Evolutionary conservation across 805 yeast species (phyloP).

Genomic region (Phaffomyces antillensis): DNA sequence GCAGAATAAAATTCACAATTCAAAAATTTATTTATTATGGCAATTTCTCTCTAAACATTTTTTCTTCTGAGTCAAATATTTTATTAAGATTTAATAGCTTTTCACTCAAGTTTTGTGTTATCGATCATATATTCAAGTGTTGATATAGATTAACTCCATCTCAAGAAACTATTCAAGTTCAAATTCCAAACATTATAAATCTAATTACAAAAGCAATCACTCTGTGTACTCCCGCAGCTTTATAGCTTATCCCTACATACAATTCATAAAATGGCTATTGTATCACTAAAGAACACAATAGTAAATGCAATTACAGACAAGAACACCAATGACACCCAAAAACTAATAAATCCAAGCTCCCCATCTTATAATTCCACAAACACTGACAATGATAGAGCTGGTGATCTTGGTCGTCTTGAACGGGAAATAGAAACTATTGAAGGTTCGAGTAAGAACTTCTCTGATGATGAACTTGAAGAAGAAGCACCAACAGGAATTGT

Average conservation of each 20-base stretch:
- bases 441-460: slow-evolving; percentile 1
- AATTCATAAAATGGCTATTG: slow-evolving; percentile 16
- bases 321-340: slow-evolving; percentile 3
- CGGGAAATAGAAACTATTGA: slow-evolving; percentile 3
- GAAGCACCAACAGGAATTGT: slow-evolving; percentile 7
- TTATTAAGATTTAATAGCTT: too few relatives aligned
- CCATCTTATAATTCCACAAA: slow-evolving; percentile 11
- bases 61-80: too few relatives aligned
- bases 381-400: slow-evolving; percentile 6
- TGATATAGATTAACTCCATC: too few relatives aligned
- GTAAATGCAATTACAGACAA: slow-evolving; percentile 10
- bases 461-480: slow-evolving; percentile 5
- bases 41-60: background rate
- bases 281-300: slow-evolving; percentile 21
- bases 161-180: too few relatives aligned
- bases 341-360: slow-evolving; percentile 9
- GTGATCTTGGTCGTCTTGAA: slow-evolving; percentile 7
- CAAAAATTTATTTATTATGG: background rate
- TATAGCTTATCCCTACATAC: too few relatives aligned
- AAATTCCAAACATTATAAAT: too few relatives aligned
- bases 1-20: too few relatives aligned
- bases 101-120: too few relatives aligned
- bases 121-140: too few relatives aligned
- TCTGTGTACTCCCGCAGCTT: too few relatives aligned
- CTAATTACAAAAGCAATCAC: too few relatives aligned